phyloP scores from a whole-genome alignment of 2,329 filamentous ascomycete genomes.

The Colletotrichum sp. region DNA sequence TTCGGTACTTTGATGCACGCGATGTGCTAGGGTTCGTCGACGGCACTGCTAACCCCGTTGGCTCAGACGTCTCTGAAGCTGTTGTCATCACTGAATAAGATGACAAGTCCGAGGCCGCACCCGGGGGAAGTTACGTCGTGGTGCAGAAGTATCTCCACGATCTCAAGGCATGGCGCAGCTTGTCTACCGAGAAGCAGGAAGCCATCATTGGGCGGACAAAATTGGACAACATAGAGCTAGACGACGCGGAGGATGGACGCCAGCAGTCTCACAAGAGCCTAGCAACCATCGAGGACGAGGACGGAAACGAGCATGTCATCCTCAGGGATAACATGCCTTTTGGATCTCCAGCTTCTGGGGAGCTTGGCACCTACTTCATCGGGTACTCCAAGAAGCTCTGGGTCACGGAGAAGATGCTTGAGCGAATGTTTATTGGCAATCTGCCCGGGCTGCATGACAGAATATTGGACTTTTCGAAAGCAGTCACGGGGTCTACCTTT shows the following conservation, averaged over 20 bases:
- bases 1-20: slow-evolving; percentile 64
- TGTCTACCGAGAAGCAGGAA: slow-evolving; percentile 58
- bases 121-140: slow-evolving; percentile 62
- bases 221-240: slow-evolving; percentile 60
- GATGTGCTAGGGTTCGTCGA: slow-evolving; percentile 66
- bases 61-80: slow-evolving; percentile 43
- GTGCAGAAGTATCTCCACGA: slow-evolving; percentile 65
- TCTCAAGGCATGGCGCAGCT: slow-evolving; percentile 47
- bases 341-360: slow-evolving; percentile 52
- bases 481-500: slow-evolving; percentile 57
- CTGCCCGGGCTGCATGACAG: slow-evolving; percentile 60
- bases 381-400: slow-evolving; percentile 57
- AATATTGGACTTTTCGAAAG: slow-evolving; percentile 57
- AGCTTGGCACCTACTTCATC: slow-evolving; percentile 65
- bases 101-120: slow-evolving; percentile 28
- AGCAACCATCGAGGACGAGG: slow-evolving; percentile 54
- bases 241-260: slow-evolving; percentile 47
- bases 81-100: slow-evolving; percentile 46
- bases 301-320: slow-evolving; percentile 56
- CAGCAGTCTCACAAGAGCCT: slow-evolving; percentile 61
- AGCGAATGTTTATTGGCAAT: slow-evolving; percentile 61
- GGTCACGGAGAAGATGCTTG: slow-evolving; percentile 63
- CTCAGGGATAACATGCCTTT: slow-evolving; percentile 67
- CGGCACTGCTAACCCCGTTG: slow-evolving; percentile 63
- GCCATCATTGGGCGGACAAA: slow-evolving; percentile 62